phyloP scores from a whole-genome alignment of 768 basidiomycete species.

The Ramaria sp. region DNA sequence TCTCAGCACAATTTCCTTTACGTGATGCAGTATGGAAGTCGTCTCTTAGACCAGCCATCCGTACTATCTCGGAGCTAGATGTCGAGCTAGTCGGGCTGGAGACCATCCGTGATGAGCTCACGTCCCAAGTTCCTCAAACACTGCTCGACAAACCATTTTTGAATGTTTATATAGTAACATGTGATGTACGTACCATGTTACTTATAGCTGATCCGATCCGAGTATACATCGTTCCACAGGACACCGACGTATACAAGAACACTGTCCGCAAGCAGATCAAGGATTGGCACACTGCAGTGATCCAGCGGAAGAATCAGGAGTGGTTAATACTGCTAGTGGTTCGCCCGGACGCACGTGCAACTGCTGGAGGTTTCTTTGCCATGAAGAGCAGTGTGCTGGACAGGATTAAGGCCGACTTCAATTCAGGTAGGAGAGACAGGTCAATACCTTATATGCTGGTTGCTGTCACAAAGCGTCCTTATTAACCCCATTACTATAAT shows the following conservation, averaged over 20 bases:
- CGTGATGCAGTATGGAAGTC: conserved; percentile 92
- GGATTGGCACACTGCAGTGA: conserved; percentile 73
- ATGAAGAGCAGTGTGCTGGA: conserved; percentile 79
- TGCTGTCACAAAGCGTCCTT: not conserved
- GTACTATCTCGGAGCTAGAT: conserved; percentile 85
- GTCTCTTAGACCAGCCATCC: conserved; percentile 51
- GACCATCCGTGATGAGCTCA: conserved; percentile 57
- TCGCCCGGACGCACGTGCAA: conserved; percentile 52
- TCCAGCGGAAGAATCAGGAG: conserved; percentile 73
- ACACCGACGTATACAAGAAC: conserved; percentile 67
- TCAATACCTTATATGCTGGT: conserved; percentile 19
- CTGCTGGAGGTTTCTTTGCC: conserved; percentile 64
- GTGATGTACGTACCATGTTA: conserved; percentile 53
- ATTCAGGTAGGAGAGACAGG: conserved; percentile 81
- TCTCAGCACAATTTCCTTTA: conserved; percentile 70
- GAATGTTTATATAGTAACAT: conserved; percentile 77
- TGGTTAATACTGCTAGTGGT: conserved; percentile 88
- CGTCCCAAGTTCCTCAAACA: conserved; percentile 65
- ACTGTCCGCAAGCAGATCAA: conserved; percentile 78
- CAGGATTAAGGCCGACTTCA: conserved; percentile 89
- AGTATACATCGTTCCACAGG: conserved; percentile 24
- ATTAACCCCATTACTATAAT: conserved; percentile 12
- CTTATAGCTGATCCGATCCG: conserved; percentile 10
- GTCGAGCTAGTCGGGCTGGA: conserved; percentile 64
- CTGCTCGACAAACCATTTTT: conserved; percentile 80